A percentile compares a stretch with the other conserved stretches of the same genome.
Conservation (phyloP, 768 basidiomycete genomes). For the Collybia mongolica region DNA sequence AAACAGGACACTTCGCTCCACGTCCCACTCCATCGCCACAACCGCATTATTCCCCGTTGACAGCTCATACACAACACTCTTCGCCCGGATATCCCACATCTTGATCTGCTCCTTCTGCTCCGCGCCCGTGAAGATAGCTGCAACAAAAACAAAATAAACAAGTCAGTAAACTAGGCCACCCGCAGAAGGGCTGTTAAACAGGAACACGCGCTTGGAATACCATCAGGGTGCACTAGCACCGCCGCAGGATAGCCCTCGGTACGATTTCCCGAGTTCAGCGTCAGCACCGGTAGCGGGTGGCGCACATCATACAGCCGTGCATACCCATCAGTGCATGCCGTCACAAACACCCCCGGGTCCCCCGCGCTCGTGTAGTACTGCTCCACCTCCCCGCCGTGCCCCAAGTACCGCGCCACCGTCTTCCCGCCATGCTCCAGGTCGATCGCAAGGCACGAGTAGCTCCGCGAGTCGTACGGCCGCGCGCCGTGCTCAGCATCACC, state of each 20-base stretch:
- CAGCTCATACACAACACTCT: constrained; percentile 35
- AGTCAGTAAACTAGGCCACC: background rate
- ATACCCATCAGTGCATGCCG: constrained; percentile 33
- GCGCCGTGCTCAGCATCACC: constrained; percentile 2
- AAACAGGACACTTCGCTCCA: constrained; percentile 23
- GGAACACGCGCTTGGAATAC: constrained; percentile 29
- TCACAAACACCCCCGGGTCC: constrained; percentile 36
- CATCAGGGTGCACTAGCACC: constrained; percentile 33
- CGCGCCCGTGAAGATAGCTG: constrained; percentile 30
- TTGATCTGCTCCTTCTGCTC: constrained; percentile 29
- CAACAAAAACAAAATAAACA: background rate
- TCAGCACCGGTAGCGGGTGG: constrained; percentile 32
- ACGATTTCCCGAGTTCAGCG: constrained; percentile 21
- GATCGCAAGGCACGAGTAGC: constrained; percentile 1
- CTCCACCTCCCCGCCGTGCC: constrained; percentile 30
- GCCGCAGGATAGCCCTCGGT: constrained; percentile 17
- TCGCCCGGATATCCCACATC: constrained; percentile 42
- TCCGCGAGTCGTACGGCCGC: background rate
- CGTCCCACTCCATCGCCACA: constrained; percentile 31
- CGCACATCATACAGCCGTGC: constrained; percentile 38
- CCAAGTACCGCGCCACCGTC: constrained; percentile 23
- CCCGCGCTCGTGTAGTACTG: constrained; percentile 15
- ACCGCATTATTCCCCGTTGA: constrained; percentile 45
- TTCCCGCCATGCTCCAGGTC: constrained; percentile 9
- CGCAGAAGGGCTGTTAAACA: background rate